Base-by-base conservation (phyloP, 805 yeast genomes). In the Candida ortonii region DNA sequence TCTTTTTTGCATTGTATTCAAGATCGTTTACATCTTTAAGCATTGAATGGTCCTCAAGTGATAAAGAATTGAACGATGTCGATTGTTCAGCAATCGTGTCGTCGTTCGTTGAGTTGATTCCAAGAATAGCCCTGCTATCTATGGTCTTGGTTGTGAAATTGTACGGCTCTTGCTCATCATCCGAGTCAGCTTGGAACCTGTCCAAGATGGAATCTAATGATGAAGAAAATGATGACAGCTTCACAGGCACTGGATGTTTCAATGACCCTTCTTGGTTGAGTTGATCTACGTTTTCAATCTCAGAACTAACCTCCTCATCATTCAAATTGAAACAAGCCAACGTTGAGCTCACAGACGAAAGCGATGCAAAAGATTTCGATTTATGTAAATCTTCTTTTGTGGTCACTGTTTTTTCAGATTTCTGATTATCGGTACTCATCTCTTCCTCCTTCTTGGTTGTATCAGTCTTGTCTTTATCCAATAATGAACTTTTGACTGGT, bases 21-120 rank as follows among this genome's bases (percentile, higher is more conserved):
- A 10, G 23, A 17, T 55, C 62, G 33, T 54, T 46, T 3, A 76
- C 70, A 34, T 72, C 78, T 77, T 73, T 71, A 78, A 79, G 73
- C 36, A 65, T 68, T 13, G 68, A 61, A 25, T 67, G 70, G 6
- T 69, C 75, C n/a, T n/a, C n/a, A n/a, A n/a, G n/a, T n/a, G n/a
- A n/a, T n/a, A n/a, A n/a, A n/a, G n/a, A n/a, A 10, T 68, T 55
- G 3, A 60, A 52, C 45, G 71, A 66, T 25, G 68, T 25, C 3
- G 61, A 50, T 11, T 68, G 39, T 11, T 52, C 35, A 2, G 41
- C 41, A 11, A 43, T 25, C 1, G 48, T 46, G 15, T 25, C 26
- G 10, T 33, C 37, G 11, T 39, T 33, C n/a, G n/a, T n/a, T n/a
- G n/a, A n/a, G 4, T 38, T 39, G 4, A 16, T 14, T 21, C 31